These are phyloP conservation scores for Austropuccinia psidii DNA, from an alignment of 1,284 basidiomycete species.

Conservation along the genomic window DNA sequence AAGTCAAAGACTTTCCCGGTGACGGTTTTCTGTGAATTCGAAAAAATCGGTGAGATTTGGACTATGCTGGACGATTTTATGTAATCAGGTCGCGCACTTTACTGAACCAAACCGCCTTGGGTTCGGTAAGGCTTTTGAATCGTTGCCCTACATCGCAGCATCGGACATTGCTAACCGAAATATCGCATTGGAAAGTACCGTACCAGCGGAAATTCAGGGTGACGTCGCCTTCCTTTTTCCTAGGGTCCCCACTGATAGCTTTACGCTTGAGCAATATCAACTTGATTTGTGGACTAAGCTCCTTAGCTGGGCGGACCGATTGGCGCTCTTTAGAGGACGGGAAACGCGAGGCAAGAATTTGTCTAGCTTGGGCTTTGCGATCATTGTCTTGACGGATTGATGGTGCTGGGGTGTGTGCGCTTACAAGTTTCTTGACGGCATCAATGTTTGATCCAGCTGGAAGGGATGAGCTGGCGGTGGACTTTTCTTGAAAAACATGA, in stretches of 20 bases:
- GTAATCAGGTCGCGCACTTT: too few species aligned
- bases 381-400: neutral
- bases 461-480: neutral
- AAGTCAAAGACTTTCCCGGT: constrained; percentile 32
- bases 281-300: constrained; percentile 20
- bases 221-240: constrained; percentile 31
- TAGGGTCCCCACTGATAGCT: constrained; percentile 29
- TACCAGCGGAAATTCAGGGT: constrained; percentile 25
- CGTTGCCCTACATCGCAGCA: neutral
- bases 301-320: neutral
- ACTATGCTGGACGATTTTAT: neutral
- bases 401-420: neutral
- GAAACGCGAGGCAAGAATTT: constrained; percentile 26
- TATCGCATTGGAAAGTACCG: constrained; percentile 11
- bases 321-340: neutral
- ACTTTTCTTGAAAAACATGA: neutral
- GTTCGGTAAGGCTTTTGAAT: too few species aligned
- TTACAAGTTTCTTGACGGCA: constrained; percentile 3
- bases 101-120: constrained; percentile 18
- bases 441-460: neutral
- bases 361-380: constrained; percentile 11
- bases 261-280: constrained; percentile 21
- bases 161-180: neutral
- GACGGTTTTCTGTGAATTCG: constrained; percentile 7
- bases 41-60: neutral